Evolutionary conservation across 306 rosid genomes (phyloP), one percentile per base, ranked within the genome.

Genomic region (Prunus armeniaca): DNA sequence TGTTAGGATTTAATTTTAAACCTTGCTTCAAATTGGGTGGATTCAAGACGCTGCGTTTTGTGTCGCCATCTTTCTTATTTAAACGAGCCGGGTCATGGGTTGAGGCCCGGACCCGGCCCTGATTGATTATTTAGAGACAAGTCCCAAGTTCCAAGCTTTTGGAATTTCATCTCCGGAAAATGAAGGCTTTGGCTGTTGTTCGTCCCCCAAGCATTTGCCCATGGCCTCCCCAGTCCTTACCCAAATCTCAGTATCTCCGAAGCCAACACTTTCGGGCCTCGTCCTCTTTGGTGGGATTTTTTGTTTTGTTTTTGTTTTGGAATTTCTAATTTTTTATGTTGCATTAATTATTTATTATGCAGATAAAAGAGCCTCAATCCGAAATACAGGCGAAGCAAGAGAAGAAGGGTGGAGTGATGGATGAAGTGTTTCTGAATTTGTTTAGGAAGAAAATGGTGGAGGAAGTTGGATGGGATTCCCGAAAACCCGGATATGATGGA

Each of bases 381-480:
- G 18, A 52, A 70, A 52, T 11, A 30, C 8, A 32, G 60, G 19
- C 19, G 14, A 62, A 28, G 67, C 19, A 82, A 71, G 85, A 88
- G 84, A 88, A 82, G 78, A 87, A 82, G 78, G 89, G 86, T 9
- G 86, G 92, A 43, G 50, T 83, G 22, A 62, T 92, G 46, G 97
- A 95, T 58, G 89, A 90, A 41, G 75, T 92, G 81, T 94, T 90
- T 81, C 95, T 94, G 80, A 78, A 73, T 66, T 75, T 92, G 85
- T 94, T 94, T 75, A 89, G 98, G 27, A 77, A 71, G 78, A 94
- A 90, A 88, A 85, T 94, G 91, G 98, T 85, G 6, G 78, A 86
- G 91, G 93, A 92, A 63, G 92, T 92, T 51, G 95, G 97, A 64
- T 94, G 96, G 97, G 96, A 90, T 80, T 94, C 98, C 0, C 74